phyloP scores from a whole-genome alignment of 2,329 filamentous ascomycete genomes.

The Fusarium succisae region DNA sequence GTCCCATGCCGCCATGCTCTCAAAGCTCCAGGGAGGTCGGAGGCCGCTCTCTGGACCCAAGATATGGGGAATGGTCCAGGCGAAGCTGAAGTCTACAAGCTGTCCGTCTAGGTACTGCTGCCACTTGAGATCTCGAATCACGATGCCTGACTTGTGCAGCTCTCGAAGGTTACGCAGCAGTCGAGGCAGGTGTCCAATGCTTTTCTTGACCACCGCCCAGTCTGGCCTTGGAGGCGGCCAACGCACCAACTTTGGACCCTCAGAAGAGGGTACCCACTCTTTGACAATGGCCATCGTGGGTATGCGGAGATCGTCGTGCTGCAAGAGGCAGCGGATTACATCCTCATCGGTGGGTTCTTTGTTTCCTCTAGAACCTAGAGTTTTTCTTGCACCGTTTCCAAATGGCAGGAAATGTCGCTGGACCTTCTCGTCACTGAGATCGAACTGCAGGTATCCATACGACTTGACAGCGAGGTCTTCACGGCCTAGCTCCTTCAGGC shows the following conservation, averaged over 20 bases:
- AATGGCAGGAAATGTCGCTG: not conserved
- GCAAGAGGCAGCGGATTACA: not conserved
- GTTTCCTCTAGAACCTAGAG: no score
- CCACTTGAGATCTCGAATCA: slow-evolving; percentile 8
- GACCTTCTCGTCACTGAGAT: not conserved
- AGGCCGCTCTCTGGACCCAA: not conserved
- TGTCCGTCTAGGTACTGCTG: slow-evolving; percentile 11
- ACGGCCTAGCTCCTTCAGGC: slow-evolving; percentile 13
- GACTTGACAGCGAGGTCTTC: slow-evolving; percentile 4
- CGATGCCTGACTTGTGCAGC: slow-evolving; percentile 20
- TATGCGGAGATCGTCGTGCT: not conserved
- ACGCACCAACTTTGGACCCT: no score
- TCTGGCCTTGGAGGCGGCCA: no score
- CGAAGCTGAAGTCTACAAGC: slow-evolving; percentile 8
- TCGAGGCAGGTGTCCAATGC: not conserved
- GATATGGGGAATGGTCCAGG: slow-evolving; percentile 24
- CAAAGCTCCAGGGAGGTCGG: slow-evolving; percentile 4
- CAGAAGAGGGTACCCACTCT: not conserved
- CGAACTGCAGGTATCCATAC: slow-evolving; percentile 5
- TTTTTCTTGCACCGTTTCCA: not conserved
- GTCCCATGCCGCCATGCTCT: slow-evolving; percentile 25
- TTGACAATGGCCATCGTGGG: not conserved
- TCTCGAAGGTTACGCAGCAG: not conserved
- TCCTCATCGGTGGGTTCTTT: no score
- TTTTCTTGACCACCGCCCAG: no score